These are phyloP conservation scores for Tolypocladium endophyticum DNA, from an alignment of 2,329 filamentous ascomycete genomes.

Conservation along the genomic window DNA sequence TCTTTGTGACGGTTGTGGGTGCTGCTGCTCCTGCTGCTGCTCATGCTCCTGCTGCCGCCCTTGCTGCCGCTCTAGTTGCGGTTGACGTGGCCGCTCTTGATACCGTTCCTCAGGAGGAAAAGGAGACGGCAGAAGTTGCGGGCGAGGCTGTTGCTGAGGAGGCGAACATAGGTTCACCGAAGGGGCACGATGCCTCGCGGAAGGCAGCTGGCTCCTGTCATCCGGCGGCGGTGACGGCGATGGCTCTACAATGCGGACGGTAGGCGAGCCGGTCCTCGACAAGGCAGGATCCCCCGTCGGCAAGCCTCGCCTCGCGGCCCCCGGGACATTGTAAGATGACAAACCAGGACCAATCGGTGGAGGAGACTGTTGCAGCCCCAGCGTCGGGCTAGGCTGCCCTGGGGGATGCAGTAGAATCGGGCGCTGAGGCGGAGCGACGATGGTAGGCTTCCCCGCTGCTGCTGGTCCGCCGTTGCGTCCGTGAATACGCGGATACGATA, in stretches of 20 bases:
- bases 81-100: not conserved
- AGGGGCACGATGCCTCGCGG: not conserved
- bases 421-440: slow-evolving; percentile 17
- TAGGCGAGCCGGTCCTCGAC: slow-evolving; percentile 18
- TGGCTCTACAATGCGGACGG: slow-evolving; percentile 25
- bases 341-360: not conserved
- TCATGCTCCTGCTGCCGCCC: not conserved
- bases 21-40: not conserved
- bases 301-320: not conserved
- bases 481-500: slow-evolving; percentile 18
- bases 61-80: not conserved
- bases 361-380: slow-evolving; percentile 20
- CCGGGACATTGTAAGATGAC: slow-evolving; percentile 2
- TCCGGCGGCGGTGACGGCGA: slow-evolving; percentile 20
- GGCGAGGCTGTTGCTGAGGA: not conserved
- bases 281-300: slow-evolving; percentile 10
- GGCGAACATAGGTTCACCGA: not conserved
- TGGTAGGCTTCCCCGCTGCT: slow-evolving; percentile 10
- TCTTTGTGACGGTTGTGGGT: not conserved
- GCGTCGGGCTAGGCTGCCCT: slow-evolving; percentile 28
- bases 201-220: slow-evolving; percentile 7
- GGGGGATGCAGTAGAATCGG: slow-evolving; percentile 22
- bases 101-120: not conserved
- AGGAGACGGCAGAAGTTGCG: not conserved
- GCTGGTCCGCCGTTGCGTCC: slow-evolving; percentile 7